These are phyloP conservation scores for Neonectria magnoliae DNA, from an alignment of 2,329 filamentous ascomycete species.

Conservation along the genomic window DNA sequence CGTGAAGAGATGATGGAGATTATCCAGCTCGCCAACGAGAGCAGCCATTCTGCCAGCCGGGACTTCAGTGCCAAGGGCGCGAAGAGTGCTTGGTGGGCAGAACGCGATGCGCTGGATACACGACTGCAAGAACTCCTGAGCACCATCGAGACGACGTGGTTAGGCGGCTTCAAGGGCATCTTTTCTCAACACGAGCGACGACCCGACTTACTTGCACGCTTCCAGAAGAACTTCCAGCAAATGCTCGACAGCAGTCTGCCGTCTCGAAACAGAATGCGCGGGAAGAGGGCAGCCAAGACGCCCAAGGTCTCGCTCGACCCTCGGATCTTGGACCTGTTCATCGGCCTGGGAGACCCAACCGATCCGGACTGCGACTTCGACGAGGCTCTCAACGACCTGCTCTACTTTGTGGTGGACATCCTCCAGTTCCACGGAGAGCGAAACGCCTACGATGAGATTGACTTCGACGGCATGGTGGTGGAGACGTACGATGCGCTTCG, in stretches of 20 bases:
- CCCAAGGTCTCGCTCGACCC: slow-evolving; percentile 62
- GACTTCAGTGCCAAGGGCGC: slow-evolving; percentile 79
- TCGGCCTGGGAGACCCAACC: slow-evolving; percentile 81
- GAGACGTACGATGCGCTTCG: slow-evolving; percentile 87
- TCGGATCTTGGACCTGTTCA: slow-evolving; percentile 84
- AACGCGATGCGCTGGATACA: slow-evolving; percentile 81
- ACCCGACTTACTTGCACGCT: slow-evolving; percentile 73
- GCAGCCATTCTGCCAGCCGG: slow-evolving; percentile 73
- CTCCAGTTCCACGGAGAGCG: slow-evolving; percentile 95
- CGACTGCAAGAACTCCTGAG: slow-evolving; percentile 81
- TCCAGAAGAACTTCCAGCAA: slow-evolving; percentile 80
- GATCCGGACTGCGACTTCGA: slow-evolving; percentile 79
- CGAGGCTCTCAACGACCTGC: slow-evolving; percentile 87
- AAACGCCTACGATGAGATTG: slow-evolving; percentile 97
- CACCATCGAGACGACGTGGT: slow-evolving; percentile 92
- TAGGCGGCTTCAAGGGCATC: slow-evolving; percentile 94
- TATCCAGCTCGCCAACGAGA: slow-evolving; percentile 82
- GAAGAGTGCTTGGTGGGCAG: slow-evolving; percentile 88
- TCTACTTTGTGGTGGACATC: slow-evolving; percentile 97
- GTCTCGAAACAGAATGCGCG: slow-evolving; percentile 73
- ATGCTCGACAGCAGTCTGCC: slow-evolving; percentile 87
- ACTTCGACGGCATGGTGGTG: slow-evolving; percentile 91
- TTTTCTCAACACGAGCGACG: slow-evolving; percentile 79
- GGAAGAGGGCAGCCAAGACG: slow-evolving; percentile 60
- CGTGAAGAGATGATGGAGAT: slow-evolving; percentile 84